phyloP scores from a whole-genome alignment of 2,329 filamentous ascomycete species.

The Stachybotrys chartarum region DNA sequence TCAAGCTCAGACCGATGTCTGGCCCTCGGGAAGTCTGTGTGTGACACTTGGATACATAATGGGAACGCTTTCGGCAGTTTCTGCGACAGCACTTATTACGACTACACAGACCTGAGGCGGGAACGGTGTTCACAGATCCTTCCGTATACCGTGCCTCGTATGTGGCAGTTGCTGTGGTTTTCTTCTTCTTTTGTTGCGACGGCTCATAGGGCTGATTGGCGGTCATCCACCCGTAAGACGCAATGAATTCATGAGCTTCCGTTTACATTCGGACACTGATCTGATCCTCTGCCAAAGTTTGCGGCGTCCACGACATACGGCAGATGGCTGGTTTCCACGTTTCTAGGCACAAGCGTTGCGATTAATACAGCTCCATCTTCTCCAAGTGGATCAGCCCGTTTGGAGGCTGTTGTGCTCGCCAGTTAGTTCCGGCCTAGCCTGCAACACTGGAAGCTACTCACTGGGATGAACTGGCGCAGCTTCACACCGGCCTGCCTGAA shows the following conservation, averaged over 20 bases:
- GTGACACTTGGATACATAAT: not conserved
- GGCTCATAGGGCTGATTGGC: not conserved
- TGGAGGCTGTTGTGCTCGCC: conserved; percentile 38
- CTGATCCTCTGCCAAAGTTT: not conserved
- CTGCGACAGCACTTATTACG: not conserved
- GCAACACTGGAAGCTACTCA: conserved; percentile 35
- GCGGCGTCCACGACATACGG: not conserved
- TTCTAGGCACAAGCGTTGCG: not conserved
- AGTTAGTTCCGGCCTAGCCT: conserved; percentile 1
- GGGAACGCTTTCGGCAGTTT: not conserved
- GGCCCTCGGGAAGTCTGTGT: not conserved
- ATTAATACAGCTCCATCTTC: conserved; percentile 34
- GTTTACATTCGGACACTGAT: too few relatives aligned
- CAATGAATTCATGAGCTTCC: too few relatives aligned
- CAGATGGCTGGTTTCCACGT: not conserved
- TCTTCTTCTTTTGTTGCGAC: not conserved
- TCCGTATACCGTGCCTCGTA: not conserved
- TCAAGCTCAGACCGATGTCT: not conserved
- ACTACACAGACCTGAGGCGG: not conserved
- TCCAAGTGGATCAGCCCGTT: conserved; percentile 60
- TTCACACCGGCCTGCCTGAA: conserved; percentile 77
- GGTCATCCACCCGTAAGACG: not conserved
- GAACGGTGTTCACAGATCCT: not conserved
- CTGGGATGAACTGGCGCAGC: conserved; percentile 81
- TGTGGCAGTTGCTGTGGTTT: not conserved